Evolutionary conservation across 139 green algal species (phyloP).

Genomic region (Auxenochlorella pyrenoidosa): DNA sequence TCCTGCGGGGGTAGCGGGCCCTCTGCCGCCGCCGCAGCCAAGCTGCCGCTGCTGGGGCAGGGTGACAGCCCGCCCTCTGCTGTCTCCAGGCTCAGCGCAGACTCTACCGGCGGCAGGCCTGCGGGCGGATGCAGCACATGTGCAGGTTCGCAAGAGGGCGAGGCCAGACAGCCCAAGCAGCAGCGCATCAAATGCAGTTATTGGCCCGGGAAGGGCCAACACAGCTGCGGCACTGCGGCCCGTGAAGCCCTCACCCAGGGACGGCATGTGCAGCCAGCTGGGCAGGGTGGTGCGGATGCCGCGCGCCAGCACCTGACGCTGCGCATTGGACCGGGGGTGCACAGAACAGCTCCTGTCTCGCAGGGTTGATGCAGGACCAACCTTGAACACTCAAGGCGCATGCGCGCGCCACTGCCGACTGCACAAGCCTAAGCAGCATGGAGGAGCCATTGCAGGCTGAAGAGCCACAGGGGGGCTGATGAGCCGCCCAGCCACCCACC

Average conservation of each 20-base stretch:
- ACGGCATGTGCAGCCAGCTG: constrained; percentile 45
- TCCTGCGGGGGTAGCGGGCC: neutral
- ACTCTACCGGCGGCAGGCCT: neutral
- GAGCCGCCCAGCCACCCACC: too few relatives aligned
- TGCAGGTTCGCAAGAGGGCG: neutral
- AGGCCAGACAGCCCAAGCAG: neutral
- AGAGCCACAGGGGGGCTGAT: too few relatives aligned
- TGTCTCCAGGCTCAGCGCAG: neutral
- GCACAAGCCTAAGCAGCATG: too few relatives aligned
- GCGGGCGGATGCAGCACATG: neutral
- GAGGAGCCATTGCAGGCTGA: too few relatives aligned
- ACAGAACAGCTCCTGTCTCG: neutral
- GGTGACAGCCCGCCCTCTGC: neutral
- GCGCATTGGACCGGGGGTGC: neutral
- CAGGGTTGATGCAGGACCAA: neutral
- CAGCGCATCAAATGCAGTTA: too few relatives aligned
- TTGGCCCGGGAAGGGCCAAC: too few relatives aligned
- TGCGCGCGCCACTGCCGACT: too few relatives aligned
- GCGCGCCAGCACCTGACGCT: neutral
- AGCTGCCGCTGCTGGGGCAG: neutral
- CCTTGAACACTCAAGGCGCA: too few relatives aligned
- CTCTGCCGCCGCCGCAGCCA: neutral
- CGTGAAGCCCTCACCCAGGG: neutral
- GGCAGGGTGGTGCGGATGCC: constrained; percentile 18
- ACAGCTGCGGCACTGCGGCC: neutral